These are phyloP conservation scores for Phallus indusiatus DNA, from an alignment of 768 basidiomycete genomes.

Conservation along the genomic window DNA sequence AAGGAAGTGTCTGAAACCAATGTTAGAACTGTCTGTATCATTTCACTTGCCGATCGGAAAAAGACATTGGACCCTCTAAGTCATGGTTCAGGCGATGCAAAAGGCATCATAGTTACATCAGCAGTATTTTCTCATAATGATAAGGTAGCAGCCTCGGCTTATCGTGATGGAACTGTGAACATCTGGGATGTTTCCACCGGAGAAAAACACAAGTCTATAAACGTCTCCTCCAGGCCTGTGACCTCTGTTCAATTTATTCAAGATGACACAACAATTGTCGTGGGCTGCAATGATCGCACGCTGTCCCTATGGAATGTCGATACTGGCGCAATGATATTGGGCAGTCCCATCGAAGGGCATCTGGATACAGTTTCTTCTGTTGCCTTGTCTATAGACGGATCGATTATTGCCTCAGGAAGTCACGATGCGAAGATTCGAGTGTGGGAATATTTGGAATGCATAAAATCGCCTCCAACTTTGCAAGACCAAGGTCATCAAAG, in stretches of 20 bases:
- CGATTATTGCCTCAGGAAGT: constrained; percentile 9
- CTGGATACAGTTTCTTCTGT: constrained; percentile 6
- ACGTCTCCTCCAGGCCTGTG: neutral
- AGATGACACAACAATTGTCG: neutral
- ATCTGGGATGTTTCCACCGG: neutral
- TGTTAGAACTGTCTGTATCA: neutral
- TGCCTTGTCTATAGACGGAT: constrained; percentile 7
- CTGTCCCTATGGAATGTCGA: neutral
- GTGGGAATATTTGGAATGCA: neutral
- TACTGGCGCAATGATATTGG: neutral
- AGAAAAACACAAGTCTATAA: neutral
- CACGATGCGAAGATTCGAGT: constrained; percentile 2
- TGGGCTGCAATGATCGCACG: neutral
- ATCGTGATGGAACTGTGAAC: neutral
- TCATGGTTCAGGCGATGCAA: neutral
- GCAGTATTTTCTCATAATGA: neutral
- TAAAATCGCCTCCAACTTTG: neutral
- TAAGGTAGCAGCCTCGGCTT: neutral
- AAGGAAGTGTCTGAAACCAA: neutral
- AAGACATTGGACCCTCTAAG: neutral
- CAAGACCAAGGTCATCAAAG: neutral
- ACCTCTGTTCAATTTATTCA: neutral
- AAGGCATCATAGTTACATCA: neutral
- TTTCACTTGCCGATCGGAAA: neutral
- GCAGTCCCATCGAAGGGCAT: neutral